A percentile compares a stretch with the other conserved stretches of the same genome.
Evolutionary conservation across 768 basidiomycete species (phyloP).

Genomic region (Tulasnella sp.): DNA sequence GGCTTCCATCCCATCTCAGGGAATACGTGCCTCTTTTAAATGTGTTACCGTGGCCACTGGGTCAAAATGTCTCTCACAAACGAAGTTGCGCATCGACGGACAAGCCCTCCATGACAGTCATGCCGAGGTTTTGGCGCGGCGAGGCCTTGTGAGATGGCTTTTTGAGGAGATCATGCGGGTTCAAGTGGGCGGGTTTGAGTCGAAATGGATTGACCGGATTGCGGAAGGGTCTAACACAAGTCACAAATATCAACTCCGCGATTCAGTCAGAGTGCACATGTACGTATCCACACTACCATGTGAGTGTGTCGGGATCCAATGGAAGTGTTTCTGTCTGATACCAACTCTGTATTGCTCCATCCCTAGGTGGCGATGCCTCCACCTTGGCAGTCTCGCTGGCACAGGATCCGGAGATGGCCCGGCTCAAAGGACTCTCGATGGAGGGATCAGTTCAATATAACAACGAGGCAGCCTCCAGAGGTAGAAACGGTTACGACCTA

Average conservation of each 20-base stretch:
- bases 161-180: conserved; percentile 46
- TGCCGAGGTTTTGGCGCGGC: conserved; percentile 82
- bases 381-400: conserved; percentile 59
- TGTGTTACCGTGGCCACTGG: conserved; percentile 65
- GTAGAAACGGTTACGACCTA: conserved; percentile 66
- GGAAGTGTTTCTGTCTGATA: no score
- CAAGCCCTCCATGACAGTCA: conserved; percentile 83
- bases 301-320: no score
- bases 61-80: conserved; percentile 69
- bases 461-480: conserved; percentile 43
- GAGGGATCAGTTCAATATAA: conserved; percentile 26
- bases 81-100: conserved; percentile 50
- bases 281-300: conserved; percentile 68
- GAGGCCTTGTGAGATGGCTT: conserved; percentile 69
- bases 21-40: not conserved
- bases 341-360: not conserved
- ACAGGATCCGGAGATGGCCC: conserved; percentile 67
- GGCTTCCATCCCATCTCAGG: no score
- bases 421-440: conserved; percentile 35
- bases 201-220: conserved; percentile 26
- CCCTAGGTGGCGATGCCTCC: conserved; percentile 78
- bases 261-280: conserved; percentile 43
- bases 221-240: conserved; percentile 9
- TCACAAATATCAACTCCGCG: not conserved
- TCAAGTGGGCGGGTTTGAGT: conserved; percentile 12